Evolutionary conservation across 2,329 filamentous ascomycete species (phyloP).

Genomic region (Cladorrhinum sp.): DNA sequence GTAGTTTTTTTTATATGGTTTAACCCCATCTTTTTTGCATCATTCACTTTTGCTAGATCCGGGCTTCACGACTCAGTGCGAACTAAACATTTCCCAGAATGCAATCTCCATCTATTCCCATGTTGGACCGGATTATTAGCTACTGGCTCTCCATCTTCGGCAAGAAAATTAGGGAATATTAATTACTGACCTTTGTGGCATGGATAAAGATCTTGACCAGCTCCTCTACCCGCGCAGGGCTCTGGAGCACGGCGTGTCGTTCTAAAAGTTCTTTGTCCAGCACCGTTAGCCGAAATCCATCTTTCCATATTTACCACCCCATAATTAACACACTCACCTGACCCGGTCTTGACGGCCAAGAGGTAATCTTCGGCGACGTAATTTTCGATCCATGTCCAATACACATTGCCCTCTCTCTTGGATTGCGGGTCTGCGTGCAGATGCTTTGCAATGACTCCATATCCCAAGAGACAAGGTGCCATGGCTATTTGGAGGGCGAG

Average conservation of each 20-base stretch:
- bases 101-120: constrained; percentile 62
- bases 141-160: not conserved
- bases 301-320: too few relatives aligned
- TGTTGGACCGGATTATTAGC: constrained; percentile 18
- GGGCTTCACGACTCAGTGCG: constrained; percentile 5
- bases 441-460: constrained; percentile 72
- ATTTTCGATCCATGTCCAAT: constrained; percentile 89
- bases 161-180: not conserved
- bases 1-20: constrained; percentile 17
- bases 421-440: constrained; percentile 63
- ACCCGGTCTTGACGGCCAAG: constrained; percentile 67
- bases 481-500: constrained; percentile 80
- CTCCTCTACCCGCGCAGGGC: constrained; percentile 73
- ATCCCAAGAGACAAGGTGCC: constrained; percentile 86
- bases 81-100: constrained; percentile 66
- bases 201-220: constrained; percentile 81
- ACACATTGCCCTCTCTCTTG: constrained; percentile 63
- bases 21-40: not conserved
- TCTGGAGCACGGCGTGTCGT: constrained; percentile 68
- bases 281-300: not conserved
- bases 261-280: constrained; percentile 71
- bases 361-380: constrained; percentile 80
- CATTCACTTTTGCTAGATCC: not conserved
- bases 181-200: constrained; percentile 67
- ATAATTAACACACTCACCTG: constrained; percentile 52